Percentiles rank a stretch among this genome's conserved stretches.
phyloP scores from a whole-genome alignment of 768 basidiomycete species.

The Podaxis carcinomalis region DNA sequence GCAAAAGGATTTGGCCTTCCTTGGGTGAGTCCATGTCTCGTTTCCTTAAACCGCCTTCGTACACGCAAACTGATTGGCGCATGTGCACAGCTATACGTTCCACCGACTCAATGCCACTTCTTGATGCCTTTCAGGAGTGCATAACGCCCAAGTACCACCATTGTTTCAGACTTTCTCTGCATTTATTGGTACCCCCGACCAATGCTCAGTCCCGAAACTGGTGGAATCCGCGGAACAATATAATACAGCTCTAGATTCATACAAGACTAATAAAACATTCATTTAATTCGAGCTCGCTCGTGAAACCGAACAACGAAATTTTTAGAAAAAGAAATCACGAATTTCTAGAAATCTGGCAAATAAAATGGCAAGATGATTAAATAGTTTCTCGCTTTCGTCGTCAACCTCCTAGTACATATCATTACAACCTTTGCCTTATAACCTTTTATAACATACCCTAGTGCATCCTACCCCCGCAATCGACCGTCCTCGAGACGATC shows the following conservation, averaged over 20 bases:
- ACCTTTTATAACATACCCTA: no score
- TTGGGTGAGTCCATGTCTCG: constrained; percentile 38
- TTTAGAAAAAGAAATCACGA: not conserved
- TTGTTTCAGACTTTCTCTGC: not conserved
- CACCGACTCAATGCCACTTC: not conserved
- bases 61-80: not conserved
- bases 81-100: constrained; percentile 2
- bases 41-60: not conserved
- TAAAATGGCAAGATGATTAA: not conserved
- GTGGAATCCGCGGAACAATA: not conserved
- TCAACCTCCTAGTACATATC: no score
- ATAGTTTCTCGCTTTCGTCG: not conserved
- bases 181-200: not conserved
- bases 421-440: no score
- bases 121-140: not conserved
- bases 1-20: constrained; percentile 60
- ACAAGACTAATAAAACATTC: not conserved
- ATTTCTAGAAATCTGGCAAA: not conserved
- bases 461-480: no score
- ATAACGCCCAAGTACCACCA: not conserved
- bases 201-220: not conserved
- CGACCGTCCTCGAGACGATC: not conserved
- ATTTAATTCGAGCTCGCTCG: not conserved
- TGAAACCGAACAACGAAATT: not conserved
- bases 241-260: not conserved